Percentiles rank a stretch among this genome's conserved stretches.
phyloP scores from a whole-genome alignment of 1,139 yeast species.

The Keqinozyma sinolaborantium region DNA sequence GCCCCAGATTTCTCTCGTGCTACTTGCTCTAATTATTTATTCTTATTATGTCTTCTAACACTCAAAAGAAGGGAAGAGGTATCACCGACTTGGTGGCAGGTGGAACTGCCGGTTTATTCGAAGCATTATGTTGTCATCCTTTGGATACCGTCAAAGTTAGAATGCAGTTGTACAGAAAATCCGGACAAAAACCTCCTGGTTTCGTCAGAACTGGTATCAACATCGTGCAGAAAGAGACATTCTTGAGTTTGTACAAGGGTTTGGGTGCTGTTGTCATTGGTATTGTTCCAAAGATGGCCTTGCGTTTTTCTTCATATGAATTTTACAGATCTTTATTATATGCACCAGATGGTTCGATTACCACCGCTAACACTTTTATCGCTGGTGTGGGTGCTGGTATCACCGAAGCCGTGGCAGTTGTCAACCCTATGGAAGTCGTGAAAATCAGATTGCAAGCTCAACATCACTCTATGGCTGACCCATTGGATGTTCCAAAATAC shows the following conservation, averaged over 20 bases:
- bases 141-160: slow-evolving; percentile 93
- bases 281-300: slow-evolving; percentile 97
- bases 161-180: slow-evolving; percentile 80
- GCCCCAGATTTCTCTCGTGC: not conserved
- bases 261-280: slow-evolving; percentile 97
- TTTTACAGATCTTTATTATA: slow-evolving; percentile 71
- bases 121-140: slow-evolving; percentile 96
- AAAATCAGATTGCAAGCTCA: slow-evolving; percentile 96
- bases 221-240: slow-evolving; percentile 78
- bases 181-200: slow-evolving; percentile 74
- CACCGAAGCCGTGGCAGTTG: slow-evolving; percentile 92
- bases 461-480: slow-evolving; percentile 84
- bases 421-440: slow-evolving; percentile 96
- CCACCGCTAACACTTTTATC: slow-evolving; percentile 71
- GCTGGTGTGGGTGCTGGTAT: slow-evolving; percentile 98
- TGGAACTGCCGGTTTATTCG: slow-evolving; percentile 95
- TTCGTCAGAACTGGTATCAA: slow-evolving; percentile 76
- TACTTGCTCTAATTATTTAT: slow-evolving; percentile 1
- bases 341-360: slow-evolving; percentile 62
- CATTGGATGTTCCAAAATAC: slow-evolving; percentile 77
- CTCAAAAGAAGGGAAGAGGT: slow-evolving; percentile 27
- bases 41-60: slow-evolving; percentile 1
- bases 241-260: slow-evolving; percentile 89
- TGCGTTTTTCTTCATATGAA: slow-evolving; percentile 92
- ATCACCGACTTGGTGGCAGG: slow-evolving; percentile 88